These are phyloP conservation scores for Piper longum DNA, from an alignment of 164 flowering plant genomes.

Conservation along the genomic window DNA sequence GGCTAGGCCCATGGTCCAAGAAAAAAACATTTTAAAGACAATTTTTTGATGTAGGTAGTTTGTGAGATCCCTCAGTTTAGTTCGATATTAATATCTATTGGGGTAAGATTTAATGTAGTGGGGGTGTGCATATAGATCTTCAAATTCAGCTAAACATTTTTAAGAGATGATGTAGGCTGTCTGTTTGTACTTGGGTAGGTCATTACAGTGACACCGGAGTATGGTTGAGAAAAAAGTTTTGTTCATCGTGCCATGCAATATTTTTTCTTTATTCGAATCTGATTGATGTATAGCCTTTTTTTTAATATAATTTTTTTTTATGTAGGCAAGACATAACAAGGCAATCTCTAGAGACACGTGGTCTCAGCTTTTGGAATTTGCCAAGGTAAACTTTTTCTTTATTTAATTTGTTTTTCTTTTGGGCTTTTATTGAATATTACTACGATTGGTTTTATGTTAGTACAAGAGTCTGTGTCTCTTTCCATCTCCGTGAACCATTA, in stretches of 20 bases:
- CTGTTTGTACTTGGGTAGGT: too few relatives aligned
- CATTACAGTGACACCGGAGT: too few relatives aligned
- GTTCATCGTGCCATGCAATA: background rate
- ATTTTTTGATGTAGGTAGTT: background rate
- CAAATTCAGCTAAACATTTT: too few relatives aligned
- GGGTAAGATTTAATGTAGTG: too few relatives aligned
- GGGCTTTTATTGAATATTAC: background rate
- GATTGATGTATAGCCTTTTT: constrained; percentile 1
- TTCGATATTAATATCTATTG: background rate
- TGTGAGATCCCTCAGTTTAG: background rate
- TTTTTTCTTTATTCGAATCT: background rate
- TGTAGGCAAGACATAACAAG: constrained; percentile 82
- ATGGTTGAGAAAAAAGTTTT: too few relatives aligned
- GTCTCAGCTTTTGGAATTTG: constrained; percentile 93
- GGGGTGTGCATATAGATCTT: too few relatives aligned
- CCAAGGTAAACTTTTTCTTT: constrained; percentile 43
- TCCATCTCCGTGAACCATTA: too few relatives aligned
- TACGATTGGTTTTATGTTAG: background rate
- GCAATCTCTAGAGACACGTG: constrained; percentile 95
- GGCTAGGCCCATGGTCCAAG: too few relatives aligned
- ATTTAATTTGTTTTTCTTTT: background rate
- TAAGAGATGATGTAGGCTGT: too few relatives aligned
- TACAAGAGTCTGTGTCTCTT: background rate
- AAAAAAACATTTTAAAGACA: too few relatives aligned
- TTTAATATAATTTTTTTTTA: background rate